phyloP scores from a whole-genome alignment of 1,284 basidiomycete genomes.

The Microbotryum scabiosae region DNA sequence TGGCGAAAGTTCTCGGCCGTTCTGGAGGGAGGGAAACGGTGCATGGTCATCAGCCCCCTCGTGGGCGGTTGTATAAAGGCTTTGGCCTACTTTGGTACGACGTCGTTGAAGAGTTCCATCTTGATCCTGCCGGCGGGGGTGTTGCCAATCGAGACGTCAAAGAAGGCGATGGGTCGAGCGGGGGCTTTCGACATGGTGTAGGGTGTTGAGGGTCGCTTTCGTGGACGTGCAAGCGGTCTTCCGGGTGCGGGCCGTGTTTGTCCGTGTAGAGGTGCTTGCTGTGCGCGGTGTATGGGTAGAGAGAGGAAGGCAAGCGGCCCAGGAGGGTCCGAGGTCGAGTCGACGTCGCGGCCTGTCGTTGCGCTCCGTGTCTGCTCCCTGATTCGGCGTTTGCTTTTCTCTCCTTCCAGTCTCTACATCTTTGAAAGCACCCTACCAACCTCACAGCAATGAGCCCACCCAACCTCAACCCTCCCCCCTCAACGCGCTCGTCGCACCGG shows the following conservation, averaged over 20 bases:
- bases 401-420: neutral
- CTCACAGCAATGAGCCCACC: too few species aligned
- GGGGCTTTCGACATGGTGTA: neutral
- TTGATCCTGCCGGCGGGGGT: slow-evolving; percentile 57
- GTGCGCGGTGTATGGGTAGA: too few species aligned
- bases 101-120: slow-evolving; percentile 81
- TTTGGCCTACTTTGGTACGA: slow-evolving; percentile 66
- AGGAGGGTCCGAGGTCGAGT: too few species aligned
- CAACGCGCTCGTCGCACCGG: too few species aligned
- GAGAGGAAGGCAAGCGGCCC: too few species aligned
- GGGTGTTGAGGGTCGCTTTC: neutral
- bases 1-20: slow-evolving; percentile 86
- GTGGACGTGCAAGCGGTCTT: neutral
- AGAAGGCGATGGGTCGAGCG: slow-evolving; percentile 73
- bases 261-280: neutral
- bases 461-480: too few species aligned
- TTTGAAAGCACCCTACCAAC: neutral
- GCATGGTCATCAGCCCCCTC: slow-evolving; percentile 1
- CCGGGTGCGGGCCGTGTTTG: neutral
- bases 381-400: neutral
- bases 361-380: too few species aligned
- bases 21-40: slow-evolving; percentile 33
- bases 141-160: slow-evolving; percentile 64
- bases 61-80: neutral
- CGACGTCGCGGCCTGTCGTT: too few species aligned